phyloP scores from a whole-genome alignment of 148 eudicot genomes.

The Fagopyrum esculentum region DNA sequence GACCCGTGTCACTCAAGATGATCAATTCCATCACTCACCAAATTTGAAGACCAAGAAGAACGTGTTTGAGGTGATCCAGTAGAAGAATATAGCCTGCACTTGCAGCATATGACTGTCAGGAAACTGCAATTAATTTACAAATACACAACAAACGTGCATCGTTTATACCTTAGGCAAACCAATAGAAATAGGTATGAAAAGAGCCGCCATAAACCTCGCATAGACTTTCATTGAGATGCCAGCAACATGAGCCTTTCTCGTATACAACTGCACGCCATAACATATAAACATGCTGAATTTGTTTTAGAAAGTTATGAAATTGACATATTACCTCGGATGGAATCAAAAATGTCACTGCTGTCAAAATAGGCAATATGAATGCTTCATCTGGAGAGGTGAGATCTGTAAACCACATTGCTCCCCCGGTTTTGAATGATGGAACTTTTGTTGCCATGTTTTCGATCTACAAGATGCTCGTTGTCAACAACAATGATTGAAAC shows the following conservation, averaged over 20 bases:
- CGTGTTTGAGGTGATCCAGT: not conserved
- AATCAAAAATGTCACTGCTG: not conserved
- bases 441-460: slow-evolving; percentile 77
- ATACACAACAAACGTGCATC: too few relatives aligned
- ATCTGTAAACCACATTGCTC: slow-evolving; percentile 75
- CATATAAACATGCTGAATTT: not conserved
- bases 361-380: slow-evolving; percentile 53
- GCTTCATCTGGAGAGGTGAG: slow-evolving; percentile 66
- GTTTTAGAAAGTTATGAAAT: not conserved
- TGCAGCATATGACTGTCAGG: too few relatives aligned
- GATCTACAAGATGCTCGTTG: slow-evolving; percentile 35
- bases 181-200: too few relatives aligned
- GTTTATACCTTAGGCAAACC: too few relatives aligned
- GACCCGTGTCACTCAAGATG: not conserved
- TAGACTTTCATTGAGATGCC: too few relatives aligned
- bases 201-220: too few relatives aligned
- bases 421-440: slow-evolving; percentile 70
- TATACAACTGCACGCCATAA: too few relatives aligned
- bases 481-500: not conserved
- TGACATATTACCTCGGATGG: not conserved
- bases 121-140: too few relatives aligned
- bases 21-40: not conserved
- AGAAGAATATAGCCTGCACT: not conserved
- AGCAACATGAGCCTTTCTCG: too few relatives aligned
- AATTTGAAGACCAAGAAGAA: not conserved